A percentile compares a stretch with the other conserved stretches of the same genome.
Conservation (phyloP, 345 rosid species). For the Nasturtium officinale region DNA sequence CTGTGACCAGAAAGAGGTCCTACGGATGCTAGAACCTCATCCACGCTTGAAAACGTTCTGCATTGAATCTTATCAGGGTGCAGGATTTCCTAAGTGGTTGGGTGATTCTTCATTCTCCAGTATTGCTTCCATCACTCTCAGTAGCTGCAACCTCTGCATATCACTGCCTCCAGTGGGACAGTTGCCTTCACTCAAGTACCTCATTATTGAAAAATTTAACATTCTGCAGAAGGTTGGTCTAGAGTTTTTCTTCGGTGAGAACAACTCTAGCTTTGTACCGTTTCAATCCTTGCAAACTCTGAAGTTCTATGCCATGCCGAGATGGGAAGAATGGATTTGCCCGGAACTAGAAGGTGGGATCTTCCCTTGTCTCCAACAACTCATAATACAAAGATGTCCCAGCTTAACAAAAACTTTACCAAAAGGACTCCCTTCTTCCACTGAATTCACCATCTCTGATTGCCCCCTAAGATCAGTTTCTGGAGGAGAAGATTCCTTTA, state of each 20-base stretch:
- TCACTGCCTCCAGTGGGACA: conserved; percentile 50
- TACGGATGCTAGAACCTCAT: conserved; percentile 51
- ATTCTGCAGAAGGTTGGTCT: conserved; percentile 40
- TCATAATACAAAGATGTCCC: conserved; percentile 39
- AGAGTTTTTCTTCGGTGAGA: conserved; percentile 46
- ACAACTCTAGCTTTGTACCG: conserved; percentile 26
- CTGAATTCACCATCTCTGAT: conserved; percentile 39
- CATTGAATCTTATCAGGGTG: conserved; percentile 46
- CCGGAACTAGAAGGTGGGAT: conserved; percentile 20
- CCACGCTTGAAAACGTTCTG: conserved; percentile 41
- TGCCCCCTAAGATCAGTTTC: conserved; percentile 23
- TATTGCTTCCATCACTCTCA: conserved; percentile 33
- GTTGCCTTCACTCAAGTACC: conserved; percentile 45
- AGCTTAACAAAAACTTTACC: conserved; percentile 38
- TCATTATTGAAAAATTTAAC: conserved; percentile 39
- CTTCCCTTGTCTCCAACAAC: conserved; percentile 45
- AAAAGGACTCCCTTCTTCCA: conserved; percentile 34
- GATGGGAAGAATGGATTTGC: conserved; percentile 47
- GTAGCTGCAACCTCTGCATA: conserved; percentile 42
- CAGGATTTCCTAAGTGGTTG: conserved; percentile 47
- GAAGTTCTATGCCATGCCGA: conserved; percentile 37
- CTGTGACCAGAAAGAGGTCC: conserved; percentile 43
- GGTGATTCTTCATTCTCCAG: conserved; percentile 39
- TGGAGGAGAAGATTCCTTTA: conserved; percentile 7
- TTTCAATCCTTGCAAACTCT: conserved; percentile 48